phyloP scores from a whole-genome alignment of 2,329 filamentous ascomycete species.

The Colletotrichum sp. region DNA sequence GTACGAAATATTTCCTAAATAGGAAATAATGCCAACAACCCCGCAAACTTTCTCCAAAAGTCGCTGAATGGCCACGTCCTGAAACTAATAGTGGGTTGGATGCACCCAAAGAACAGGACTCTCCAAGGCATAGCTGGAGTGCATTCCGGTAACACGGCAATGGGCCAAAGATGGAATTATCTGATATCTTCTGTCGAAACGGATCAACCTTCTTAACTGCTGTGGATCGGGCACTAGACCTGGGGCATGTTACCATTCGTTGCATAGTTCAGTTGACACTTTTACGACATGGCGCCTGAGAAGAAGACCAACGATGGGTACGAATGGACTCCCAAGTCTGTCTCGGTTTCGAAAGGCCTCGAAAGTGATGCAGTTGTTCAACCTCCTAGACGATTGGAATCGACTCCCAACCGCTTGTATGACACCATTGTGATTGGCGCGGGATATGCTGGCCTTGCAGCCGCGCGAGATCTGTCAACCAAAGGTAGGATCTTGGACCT shows the following conservation, averaged over 20 bases:
- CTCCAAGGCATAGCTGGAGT: neutral
- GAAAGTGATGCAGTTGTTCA: neutral
- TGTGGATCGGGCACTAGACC: neutral
- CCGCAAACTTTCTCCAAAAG: neutral
- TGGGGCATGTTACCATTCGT: neutral
- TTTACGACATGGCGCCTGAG: neutral
- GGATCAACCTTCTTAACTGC: neutral
- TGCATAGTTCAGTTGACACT: neutral
- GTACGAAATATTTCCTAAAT: neutral
- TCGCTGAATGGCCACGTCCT: neutral
- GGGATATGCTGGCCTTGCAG: constrained; percentile 24
- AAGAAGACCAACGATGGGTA: neutral
- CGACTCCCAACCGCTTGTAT: constrained; percentile 5
- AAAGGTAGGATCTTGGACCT: neutral
- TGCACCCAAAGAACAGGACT: neutral
- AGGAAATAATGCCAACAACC: neutral
- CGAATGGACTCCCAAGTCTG: neutral
- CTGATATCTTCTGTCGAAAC: neutral
- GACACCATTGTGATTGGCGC: constrained; percentile 25
- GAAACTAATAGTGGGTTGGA: neutral
- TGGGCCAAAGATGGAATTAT: neutral
- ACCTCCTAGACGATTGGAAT: neutral
- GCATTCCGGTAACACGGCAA: neutral
- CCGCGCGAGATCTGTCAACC: constrained; percentile 21
- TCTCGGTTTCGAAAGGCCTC: neutral